Conservation (phyloP, 495 filamentous ascomycete species). For the Penicillium longicatenatum region DNA sequence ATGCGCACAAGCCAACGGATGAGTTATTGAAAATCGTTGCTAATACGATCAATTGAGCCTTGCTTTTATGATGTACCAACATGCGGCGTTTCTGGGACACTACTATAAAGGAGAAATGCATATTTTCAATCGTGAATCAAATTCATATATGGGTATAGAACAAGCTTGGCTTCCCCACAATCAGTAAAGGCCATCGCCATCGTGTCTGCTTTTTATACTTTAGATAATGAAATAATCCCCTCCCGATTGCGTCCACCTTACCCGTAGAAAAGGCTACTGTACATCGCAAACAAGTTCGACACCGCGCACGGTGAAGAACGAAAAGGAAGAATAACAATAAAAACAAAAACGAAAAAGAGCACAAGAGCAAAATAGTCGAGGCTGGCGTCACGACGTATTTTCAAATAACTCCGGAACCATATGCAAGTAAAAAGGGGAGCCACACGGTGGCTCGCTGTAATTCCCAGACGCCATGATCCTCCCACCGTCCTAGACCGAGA, state of each 20-base stretch:
- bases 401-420: conserved; percentile 28
- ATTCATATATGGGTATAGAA: conserved; percentile 42
- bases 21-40: conserved; percentile 82
- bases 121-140: conserved; percentile 19
- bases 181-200: conserved; percentile 16
- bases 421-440: conserved; percentile 26
- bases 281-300: conserved; percentile 18
- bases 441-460: conserved; percentile 13
- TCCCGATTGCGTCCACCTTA: conserved; percentile 1
- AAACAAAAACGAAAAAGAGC: no score
- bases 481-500: conserved; percentile 24
- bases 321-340: no score
- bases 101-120: conserved; percentile 2
- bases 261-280: conserved; percentile 20
- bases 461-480: conserved; percentile 32
- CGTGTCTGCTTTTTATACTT: conserved; percentile 17
- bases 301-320: conserved; percentile 4
- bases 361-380: conserved; percentile 12
- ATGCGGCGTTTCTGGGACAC: conserved; percentile 12
- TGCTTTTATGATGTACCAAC: conserved; percentile 16
- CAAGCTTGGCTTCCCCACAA: conserved; percentile 25
- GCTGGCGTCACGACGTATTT: conserved; percentile 17
- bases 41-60: conserved; percentile 27
- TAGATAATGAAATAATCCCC: conserved; percentile 5
- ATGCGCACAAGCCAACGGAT: conserved; percentile 69